A percentile compares a stretch with the other conserved stretches of the same genome.
phyloP scores from a whole-genome alignment of 2,329 filamentous ascomycete genomes.

The Zymoseptoria brevis region DNA sequence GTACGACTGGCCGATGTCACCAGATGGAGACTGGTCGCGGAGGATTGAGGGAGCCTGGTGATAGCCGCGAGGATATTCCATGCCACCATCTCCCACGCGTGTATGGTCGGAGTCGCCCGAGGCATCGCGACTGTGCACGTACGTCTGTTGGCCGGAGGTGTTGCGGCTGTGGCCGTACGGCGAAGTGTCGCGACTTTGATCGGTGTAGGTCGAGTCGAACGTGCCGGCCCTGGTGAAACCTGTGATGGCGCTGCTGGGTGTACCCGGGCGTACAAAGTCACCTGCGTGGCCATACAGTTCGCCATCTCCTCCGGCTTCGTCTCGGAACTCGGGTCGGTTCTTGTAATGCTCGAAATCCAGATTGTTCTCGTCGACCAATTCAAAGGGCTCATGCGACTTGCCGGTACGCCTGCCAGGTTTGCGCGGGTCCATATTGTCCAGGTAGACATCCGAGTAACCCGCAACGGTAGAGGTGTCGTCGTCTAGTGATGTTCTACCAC shows the following conservation, averaged over 20 bases:
- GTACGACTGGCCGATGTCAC: constrained; percentile 4
- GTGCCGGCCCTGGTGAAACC: constrained; percentile 25
- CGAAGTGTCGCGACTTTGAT: not conserved
- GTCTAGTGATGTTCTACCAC: constrained; percentile 60
- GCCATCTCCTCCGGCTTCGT: constrained; percentile 72
- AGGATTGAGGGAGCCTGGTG: constrained; percentile 38
- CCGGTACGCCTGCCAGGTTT: constrained; percentile 47
- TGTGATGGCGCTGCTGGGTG: constrained; percentile 46
- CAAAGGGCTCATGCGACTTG: constrained; percentile 55
- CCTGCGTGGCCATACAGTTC: constrained; percentile 47
- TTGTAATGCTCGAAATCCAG: constrained; percentile 92
- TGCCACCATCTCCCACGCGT: constrained; percentile 25
- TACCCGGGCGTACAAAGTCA: constrained; percentile 55
- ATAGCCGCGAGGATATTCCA: constrained; percentile 41
- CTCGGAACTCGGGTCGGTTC: constrained; percentile 77
- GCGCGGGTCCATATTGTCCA: constrained; percentile 65
- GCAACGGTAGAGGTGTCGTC: constrained; percentile 53
- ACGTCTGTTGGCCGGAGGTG: constrained; percentile 10
- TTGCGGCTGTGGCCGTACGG: not conserved
- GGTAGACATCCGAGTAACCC: constrained; percentile 75
- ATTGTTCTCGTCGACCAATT: constrained; percentile 76
- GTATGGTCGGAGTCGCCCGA: constrained; percentile 28
- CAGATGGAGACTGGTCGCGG: constrained; percentile 37
- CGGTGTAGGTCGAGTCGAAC: constrained; percentile 21
- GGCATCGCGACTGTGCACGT: constrained; percentile 17